A percentile compares a stretch with the other conserved stretches of the same genome.
Conservation (phyloP, 177 flowering plant genomes). For the Vitis hybrid region DNA sequence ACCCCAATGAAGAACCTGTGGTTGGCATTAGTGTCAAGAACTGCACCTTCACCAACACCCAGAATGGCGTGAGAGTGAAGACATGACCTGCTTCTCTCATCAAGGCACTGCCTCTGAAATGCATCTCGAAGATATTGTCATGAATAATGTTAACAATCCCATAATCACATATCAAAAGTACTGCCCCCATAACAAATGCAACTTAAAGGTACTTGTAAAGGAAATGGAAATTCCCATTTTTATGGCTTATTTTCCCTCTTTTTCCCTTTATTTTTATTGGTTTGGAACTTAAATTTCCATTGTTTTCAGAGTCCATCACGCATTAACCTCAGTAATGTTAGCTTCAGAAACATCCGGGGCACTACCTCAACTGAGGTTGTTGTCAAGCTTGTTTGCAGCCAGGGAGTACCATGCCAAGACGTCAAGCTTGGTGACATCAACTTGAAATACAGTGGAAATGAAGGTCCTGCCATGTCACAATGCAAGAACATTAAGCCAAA, state of each 20-base stretch:
- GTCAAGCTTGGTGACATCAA: slow-evolving; percentile 35
- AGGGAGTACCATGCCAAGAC: slow-evolving; percentile 32
- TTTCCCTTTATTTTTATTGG: too few species aligned
- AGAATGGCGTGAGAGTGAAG: slow-evolving; percentile 43
- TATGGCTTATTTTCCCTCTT: not conserved
- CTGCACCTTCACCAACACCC: slow-evolving; percentile 21
- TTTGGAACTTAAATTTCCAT: too few species aligned
- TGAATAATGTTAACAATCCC: slow-evolving; percentile 34
- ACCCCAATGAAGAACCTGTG: slow-evolving; percentile 21
- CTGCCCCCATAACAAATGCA: slow-evolving; percentile 31
- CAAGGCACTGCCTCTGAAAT: slow-evolving; percentile 15
- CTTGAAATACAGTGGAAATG: slow-evolving; percentile 28
- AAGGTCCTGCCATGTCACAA: slow-evolving; percentile 20
- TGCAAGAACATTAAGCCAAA: slow-evolving; percentile 29
- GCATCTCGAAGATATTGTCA: slow-evolving; percentile 27
- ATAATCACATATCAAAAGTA: slow-evolving; percentile 40
- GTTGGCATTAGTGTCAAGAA: slow-evolving; percentile 13
- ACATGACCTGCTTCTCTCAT: slow-evolving; percentile 26
- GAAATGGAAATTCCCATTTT: not conserved
- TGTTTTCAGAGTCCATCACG: slow-evolving; percentile 26
- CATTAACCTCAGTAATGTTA: slow-evolving; percentile 37
- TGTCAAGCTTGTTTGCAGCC: slow-evolving; percentile 41
- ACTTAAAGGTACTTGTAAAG: slow-evolving; percentile 2
- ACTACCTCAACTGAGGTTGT: slow-evolving; percentile 29
- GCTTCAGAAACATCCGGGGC: slow-evolving; percentile 41